Percentiles rank a stretch among this genome's conserved stretches.
phyloP scores from a whole-genome alignment of 2,329 filamentous ascomycete species.

The Neonectria punicea region DNA sequence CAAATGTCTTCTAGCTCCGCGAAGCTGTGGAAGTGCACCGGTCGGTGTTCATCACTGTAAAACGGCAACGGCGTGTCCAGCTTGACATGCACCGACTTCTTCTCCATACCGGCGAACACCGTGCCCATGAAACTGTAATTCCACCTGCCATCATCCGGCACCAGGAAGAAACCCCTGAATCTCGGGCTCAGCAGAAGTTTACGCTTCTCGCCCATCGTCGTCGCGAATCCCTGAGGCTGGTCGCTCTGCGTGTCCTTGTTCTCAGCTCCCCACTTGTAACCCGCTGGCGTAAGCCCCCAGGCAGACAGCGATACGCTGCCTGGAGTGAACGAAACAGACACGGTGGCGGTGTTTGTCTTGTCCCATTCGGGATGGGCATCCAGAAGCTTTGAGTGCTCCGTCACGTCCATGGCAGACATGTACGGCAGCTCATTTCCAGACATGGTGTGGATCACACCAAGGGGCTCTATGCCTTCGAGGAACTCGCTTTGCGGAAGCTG shows the following conservation, averaged over 20 bases:
- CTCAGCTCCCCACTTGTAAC: conserved; percentile 96
- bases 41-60: conserved; percentile 92
- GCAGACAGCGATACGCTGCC: conserved; percentile 94
- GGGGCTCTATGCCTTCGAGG: conserved; percentile 84
- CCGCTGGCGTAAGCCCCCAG: conserved; percentile 90
- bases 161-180: conserved; percentile 95
- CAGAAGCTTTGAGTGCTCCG: conserved; percentile 90
- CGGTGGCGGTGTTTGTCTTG: conserved; percentile 88
- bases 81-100: conserved; percentile 90
- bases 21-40: conserved; percentile 97
- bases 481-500: conserved; percentile 93
- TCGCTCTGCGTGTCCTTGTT: conserved; percentile 95
- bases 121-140: conserved; percentile 99
- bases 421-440: conserved; percentile 95
- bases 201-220: conserved; percentile 92
- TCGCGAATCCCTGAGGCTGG: conserved; percentile 92
- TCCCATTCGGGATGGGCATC: conserved; percentile 76
- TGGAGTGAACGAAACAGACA: conserved; percentile 96
- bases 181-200: conserved; percentile 93
- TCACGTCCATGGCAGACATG: conserved; percentile 96
- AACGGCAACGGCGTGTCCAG: conserved; percentile 91
- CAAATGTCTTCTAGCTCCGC: conserved; percentile 96
- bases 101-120: conserved; percentile 86
- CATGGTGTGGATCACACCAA: conserved; percentile 95
- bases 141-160: conserved; percentile 90